Evolutionary conservation across 805 yeast genomes (phyloP), one percentile per base, ranked within the genome.

Genomic region (Lachancea fermentati): DNA sequence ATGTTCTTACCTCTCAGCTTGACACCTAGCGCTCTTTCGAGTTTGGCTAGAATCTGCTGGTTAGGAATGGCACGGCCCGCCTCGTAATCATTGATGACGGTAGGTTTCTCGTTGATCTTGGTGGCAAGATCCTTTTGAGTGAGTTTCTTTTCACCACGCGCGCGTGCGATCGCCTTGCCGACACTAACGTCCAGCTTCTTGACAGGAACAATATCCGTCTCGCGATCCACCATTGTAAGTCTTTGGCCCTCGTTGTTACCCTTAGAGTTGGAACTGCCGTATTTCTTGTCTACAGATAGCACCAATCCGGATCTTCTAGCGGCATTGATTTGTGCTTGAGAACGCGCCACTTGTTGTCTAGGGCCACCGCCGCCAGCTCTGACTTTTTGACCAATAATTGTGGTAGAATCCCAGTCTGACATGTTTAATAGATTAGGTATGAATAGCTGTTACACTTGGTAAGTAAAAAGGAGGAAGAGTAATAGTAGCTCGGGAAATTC

Each of bases 71-170:
- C 98, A 62, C 95, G 80, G 44, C 96, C 97, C 42, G 95, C 85
- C 71, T 93, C 98, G 66, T 93, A 93, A 60, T 93, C 98, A 66
- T 87, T 89, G 59, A 93, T 80, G 46, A 93, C 84, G 52, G 81
- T 87, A 46, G 97, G 96, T 72, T 93, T 93, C 70, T 93, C 98
- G 63, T 89, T 91, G 59, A 91, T 76, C 64, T 83, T 85, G 42
- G 96, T 87, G 55, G 98, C 98, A 57, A 93, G 75, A 55, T 93
- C 98, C 75, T 93, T 93, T 67, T 93, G 98, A 7, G 97, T 82
- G 61, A 89, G 62, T 57, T 78, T 77, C 73, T 88, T 87, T 44
- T 85, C 96, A 56, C 79, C 81, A 71, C 98, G 81, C 28, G 84
- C 96, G 62, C 79, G 73, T 38, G 79, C 75, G 52, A 93, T 88